Evolutionary conservation across 352 stramenopile genomes (phyloP).

Genomic region (Phytophthora pseudosyringae): DNA sequence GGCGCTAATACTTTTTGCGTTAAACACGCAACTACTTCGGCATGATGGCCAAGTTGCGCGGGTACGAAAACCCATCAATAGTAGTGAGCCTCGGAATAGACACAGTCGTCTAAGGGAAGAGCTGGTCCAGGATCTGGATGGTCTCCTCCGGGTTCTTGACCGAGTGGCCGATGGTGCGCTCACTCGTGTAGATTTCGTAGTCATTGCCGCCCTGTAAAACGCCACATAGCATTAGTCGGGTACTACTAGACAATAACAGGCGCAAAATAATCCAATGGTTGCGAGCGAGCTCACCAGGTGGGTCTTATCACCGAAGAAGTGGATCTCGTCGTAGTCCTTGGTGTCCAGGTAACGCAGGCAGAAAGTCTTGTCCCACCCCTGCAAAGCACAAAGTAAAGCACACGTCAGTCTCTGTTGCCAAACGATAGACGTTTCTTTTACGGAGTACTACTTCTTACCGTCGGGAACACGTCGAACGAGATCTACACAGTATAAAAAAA

Average conservation of each 20-base stretch:
- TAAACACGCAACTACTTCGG: slow-evolving; percentile 32
- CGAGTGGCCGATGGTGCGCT: slow-evolving; percentile 97
- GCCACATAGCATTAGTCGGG: slow-evolving; percentile 9
- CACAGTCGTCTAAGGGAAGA: slow-evolving; percentile 89
- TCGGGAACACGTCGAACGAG: slow-evolving; percentile 98
- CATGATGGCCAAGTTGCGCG: slow-evolving; percentile 36
- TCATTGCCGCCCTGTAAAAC: slow-evolving; percentile 95
- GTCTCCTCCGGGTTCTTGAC: slow-evolving; percentile 98
- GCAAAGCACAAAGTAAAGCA: slow-evolving; percentile 11
- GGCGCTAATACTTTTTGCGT: slow-evolving; percentile 32
- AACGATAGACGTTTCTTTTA: neutral
- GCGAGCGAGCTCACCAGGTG: slow-evolving; percentile 73
- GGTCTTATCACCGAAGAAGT: slow-evolving; percentile 99
- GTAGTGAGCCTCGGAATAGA: slow-evolving; percentile 20
- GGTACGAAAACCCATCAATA: slow-evolving; percentile 18
- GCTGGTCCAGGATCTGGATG: slow-evolving; percentile 94
- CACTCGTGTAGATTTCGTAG: slow-evolving; percentile 98
- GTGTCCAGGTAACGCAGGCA: slow-evolving; percentile 94
- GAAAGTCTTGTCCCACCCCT: slow-evolving; percentile 99
- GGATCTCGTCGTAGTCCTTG: slow-evolving; percentile 98
- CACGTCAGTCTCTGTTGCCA: neutral
- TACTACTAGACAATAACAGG: slow-evolving; percentile 10
- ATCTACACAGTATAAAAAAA: slow-evolving; percentile 67
- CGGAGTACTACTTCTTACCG: slow-evolving; percentile 20
- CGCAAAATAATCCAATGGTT: neutral